Evolutionary conservation across 139 green algal genomes (phyloP).

Genomic region (Picocystis salinarum): DNA sequence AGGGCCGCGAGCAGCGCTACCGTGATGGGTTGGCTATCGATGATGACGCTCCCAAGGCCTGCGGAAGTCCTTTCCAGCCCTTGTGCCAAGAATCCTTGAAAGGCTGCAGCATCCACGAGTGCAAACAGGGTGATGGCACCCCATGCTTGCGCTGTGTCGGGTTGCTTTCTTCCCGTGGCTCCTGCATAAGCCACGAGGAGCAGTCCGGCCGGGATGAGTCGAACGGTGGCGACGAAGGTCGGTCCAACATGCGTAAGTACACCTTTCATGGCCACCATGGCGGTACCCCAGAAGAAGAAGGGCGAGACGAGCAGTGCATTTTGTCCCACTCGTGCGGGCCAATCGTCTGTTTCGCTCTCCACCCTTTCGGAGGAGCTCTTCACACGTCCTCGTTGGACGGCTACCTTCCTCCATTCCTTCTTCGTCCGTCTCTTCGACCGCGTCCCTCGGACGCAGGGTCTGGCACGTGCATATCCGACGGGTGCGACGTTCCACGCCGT

Average conservation of each 20-base stretch:
- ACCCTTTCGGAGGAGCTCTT: too few species aligned
- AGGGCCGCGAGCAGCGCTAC: constrained; percentile 80
- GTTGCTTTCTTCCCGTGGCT: constrained; percentile 33
- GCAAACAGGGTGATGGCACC: constrained; percentile 61
- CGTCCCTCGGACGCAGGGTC: too few species aligned
- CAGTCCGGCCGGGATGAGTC: constrained; percentile 15
- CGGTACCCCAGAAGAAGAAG: constrained; percentile 94
- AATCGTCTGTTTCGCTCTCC: too few species aligned
- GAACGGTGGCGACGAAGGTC: background rate
- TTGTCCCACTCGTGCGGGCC: too few species aligned
- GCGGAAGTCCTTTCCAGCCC: constrained; percentile 62
- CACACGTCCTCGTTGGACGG: too few species aligned
- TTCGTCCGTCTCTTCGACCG: too few species aligned
- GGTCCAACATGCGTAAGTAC: too few species aligned
- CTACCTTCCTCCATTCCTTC: too few species aligned
- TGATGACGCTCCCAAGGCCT: constrained; percentile 67
- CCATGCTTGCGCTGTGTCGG: constrained; percentile 48
- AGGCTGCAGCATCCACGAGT: constrained; percentile 73
- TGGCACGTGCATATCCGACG: too few species aligned
- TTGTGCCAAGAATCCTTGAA: constrained; percentile 88
- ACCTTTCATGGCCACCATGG: constrained; percentile 92
- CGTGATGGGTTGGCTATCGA: constrained; percentile 88
- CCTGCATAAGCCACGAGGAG: constrained; percentile 62
- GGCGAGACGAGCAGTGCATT: constrained; percentile 75
- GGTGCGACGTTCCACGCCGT: too few species aligned